Base-by-base conservation (phyloP, 2,329 filamentous ascomycete species). In the Fonsecaea erecta region DNA sequence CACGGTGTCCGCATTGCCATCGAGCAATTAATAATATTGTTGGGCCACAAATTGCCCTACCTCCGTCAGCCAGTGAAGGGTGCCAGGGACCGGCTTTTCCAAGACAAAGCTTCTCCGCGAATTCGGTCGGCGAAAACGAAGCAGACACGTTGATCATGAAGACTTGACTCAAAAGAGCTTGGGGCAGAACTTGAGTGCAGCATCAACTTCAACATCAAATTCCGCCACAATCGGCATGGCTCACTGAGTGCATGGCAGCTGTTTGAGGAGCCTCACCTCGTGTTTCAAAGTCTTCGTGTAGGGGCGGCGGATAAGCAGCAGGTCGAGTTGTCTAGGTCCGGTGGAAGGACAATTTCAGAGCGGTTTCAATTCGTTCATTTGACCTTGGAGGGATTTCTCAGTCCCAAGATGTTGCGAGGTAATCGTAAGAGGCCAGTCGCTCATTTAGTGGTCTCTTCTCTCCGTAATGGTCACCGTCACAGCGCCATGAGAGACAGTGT, bases 1-100 rank as follows among this genome's bases (percentile, higher is more conserved):
- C 52, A 26, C 26, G 60, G 11, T 66, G 63, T 34, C 61, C 66
- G 59, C 63, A 68, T 53, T 66, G 66, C 48, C 63, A 66, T 40
- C 61, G n/a, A 46, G 61, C 48, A 21, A 40, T 48, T 24, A 34
- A 37, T 52, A 48, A 12, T 12, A 11, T 52, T 6, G n/a, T 46
- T 7, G n/a, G 21, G 26, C n/a, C 37, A n/a, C 30, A 37, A 3
- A 40, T 55, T 61, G 52, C 59, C n/a, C 46, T 58, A 16, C 53
- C 53, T 12, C 37, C 52, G 43, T 60, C 60, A 4, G 40, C 60
- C n/a, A 14, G 37, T 30, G 26, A 58, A 26, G 24, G 28, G n/a
- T 24, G 32, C 14, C 30, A 57, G 34, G 46, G 24, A 46, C 43
- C 63, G 6, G 3, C 58, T 16, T 24, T n/a, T 9, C 55, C 54